Evolutionary conservation across 805 yeast species (phyloP).

Genomic region (Hanseniaspora nectarophila): DNA sequence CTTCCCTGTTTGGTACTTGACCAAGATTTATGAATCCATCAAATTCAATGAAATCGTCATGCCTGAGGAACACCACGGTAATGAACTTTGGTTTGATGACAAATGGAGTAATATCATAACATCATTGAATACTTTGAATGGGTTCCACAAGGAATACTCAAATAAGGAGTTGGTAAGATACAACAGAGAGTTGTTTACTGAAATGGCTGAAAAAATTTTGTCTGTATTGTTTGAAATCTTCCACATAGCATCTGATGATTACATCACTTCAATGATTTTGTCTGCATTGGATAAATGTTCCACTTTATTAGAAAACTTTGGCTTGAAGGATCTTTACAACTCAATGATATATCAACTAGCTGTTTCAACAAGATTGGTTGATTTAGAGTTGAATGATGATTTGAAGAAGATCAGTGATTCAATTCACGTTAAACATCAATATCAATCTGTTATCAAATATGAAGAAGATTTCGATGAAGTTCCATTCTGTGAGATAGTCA

Average conservation of each 20-base stretch:
- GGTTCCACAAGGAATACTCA: conserved; percentile 20
- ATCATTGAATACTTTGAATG: conserved; percentile 29
- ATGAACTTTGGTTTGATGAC: conserved; percentile 84
- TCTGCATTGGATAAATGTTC: conserved; percentile 81
- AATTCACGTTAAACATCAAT: conserved; percentile 15
- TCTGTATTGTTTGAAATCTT: conserved; percentile 66
- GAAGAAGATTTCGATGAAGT: conserved; percentile 26
- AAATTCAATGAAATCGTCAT: conserved; percentile 80
- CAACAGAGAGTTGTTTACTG: conserved; percentile 60
- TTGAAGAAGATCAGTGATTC: conserved; percentile 5
- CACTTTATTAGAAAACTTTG: conserved; percentile 55
- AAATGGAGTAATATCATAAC: conserved; percentile 61
- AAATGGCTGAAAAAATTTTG: conserved; percentile 51
- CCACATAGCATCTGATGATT: conserved; percentile 82
- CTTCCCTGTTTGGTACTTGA: conserved; percentile 76
- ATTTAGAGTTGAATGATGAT: conserved; percentile 18
- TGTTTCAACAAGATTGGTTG: conserved; percentile 54
- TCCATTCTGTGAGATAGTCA: conserved; percentile 32
- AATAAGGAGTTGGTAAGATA: conserved; percentile 37
- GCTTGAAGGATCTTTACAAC: conserved; percentile 46
- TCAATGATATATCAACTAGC: conserved; percentile 55
- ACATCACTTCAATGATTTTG: conserved; percentile 74
- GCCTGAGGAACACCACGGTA: conserved; percentile 96
- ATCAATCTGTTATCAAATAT: conserved; percentile 18
- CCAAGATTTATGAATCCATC: conserved; percentile 68